Base-by-base conservation (phyloP, 202 grass and related monocot species). In the Panicum virgatum region DNA sequence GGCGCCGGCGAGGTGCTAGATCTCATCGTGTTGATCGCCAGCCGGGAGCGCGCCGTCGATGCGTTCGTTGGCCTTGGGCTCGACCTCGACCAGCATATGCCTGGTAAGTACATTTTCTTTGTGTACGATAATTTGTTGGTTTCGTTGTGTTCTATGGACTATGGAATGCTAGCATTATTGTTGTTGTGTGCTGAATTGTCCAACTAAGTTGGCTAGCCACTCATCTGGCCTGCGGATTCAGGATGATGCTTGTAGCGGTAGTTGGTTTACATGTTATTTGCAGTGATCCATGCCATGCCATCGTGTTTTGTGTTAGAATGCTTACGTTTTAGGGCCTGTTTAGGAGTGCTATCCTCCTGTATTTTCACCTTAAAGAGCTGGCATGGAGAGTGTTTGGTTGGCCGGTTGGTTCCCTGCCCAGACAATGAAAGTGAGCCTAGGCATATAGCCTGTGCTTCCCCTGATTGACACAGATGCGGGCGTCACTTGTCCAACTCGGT, bases 1-100 rank as follows among this genome's bases (percentile, higher is more conserved):
- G 88, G 78, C 45, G 34, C 60, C 12, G 20, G 22, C 8, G 66
- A 82, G 83, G 73, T 83, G 48, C 64, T 80, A 25, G 78, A 56
- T 68, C 47, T 89, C 0, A 51, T 89, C 43, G 79, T 89, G 39
- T 73, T 73, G 0, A 65, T 89, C 13, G 54, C 88, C 0, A 14
- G 73, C 51, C 59, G 83, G 50, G 83, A 89, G 66, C 88, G 83
- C 7, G 83, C 88, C 0, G 66, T 89, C 23, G 88, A 89, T 23
- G 74, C 69, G 26, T 86, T 89, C 73, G 10, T 78, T 1, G 50
- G 32, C 78, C 78, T 89, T n/a, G 83, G 73, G 15, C 78, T 89
- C 48, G 83, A 86, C 14, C 66, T 86, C 19, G 73, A 82, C 12
- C n/a, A 60, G 66, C 42, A 79, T n/a, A 78, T 89, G 60, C 78